A percentile compares a stretch with the other conserved stretches of the same genome.
Evolutionary conservation across 139 green algal species (phyloP).

Genomic region (Picochlorum sp.): DNA sequence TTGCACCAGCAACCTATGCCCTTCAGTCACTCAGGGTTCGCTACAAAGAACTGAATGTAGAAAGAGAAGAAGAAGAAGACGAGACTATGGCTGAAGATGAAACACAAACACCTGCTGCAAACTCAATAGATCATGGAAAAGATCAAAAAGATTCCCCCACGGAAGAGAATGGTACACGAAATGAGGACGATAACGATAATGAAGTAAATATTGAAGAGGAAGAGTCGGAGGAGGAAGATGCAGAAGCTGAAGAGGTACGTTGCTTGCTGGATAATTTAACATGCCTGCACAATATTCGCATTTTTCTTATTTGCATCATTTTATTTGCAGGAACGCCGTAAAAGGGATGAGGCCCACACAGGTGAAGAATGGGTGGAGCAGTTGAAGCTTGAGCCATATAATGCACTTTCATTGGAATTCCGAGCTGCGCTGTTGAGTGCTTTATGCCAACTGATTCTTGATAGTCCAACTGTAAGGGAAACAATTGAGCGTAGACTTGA

Average conservation of each 20-base stretch:
- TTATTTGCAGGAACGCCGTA: too few species aligned
- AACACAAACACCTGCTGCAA: too few species aligned
- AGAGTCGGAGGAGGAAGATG: conserved; percentile 28
- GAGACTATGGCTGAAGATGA: background rate
- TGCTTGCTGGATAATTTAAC: too few species aligned
- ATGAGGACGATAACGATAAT: background rate
- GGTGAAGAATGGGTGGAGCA: conserved; percentile 34
- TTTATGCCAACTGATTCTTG: conserved; percentile 29
- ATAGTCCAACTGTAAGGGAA: conserved; percentile 10
- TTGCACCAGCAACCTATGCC: conserved; percentile 66
- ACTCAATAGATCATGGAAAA: too few species aligned
- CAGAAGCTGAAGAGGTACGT: conserved; percentile 14
- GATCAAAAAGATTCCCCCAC: background rate
- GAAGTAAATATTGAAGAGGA: conserved; percentile 12
- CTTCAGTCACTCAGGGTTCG: conserved; percentile 29
- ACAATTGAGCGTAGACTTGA: conserved; percentile 48
- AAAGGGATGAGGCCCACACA: conserved; percentile 18
- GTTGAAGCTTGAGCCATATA: conserved; percentile 41
- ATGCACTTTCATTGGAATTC: conserved; percentile 38
- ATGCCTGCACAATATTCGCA: background rate
- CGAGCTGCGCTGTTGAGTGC: conserved; percentile 44
- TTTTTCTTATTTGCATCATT: too few species aligned
- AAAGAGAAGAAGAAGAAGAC: background rate
- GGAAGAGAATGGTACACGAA: background rate
- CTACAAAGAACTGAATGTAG: background rate